phyloP scores from a whole-genome alignment of 108 stramenopile genomes.

The Pseudonitzschia delicatissima region DNA sequence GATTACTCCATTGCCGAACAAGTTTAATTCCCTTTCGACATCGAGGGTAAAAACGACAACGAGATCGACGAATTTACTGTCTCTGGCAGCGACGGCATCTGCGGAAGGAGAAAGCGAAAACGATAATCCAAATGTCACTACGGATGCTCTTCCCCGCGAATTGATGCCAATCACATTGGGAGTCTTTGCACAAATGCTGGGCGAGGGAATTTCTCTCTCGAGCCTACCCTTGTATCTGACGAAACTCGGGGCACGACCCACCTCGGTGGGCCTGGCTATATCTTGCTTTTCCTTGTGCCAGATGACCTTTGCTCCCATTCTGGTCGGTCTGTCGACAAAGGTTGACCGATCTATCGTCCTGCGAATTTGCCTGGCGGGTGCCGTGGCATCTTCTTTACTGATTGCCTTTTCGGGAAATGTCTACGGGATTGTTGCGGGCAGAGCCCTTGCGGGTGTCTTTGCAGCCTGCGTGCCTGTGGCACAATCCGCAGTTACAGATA shows the following conservation, averaged over 20 bases:
- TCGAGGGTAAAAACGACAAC: no score
- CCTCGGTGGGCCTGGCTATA: slow-evolving; percentile 24
- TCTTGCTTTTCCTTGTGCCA: slow-evolving; percentile 31
- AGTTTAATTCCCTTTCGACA: neutral
- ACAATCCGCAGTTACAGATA: slow-evolving; percentile 26
- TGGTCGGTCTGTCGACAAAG: slow-evolving; percentile 17
- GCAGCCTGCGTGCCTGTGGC: slow-evolving; percentile 36
- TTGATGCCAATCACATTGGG: slow-evolving; percentile 26
- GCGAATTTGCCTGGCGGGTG: slow-evolving; percentile 26
- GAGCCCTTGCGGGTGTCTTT: slow-evolving; percentile 29
- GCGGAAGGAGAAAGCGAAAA: neutral
- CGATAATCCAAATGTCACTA: neutral
- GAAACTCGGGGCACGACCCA: slow-evolving; percentile 18
- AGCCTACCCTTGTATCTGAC: slow-evolving; percentile 33
- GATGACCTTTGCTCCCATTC: slow-evolving; percentile 27
- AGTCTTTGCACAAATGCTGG: slow-evolving; percentile 34
- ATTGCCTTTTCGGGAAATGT: slow-evolving; percentile 24
- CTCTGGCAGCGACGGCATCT: neutral
- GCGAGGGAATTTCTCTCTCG: slow-evolving; percentile 34
- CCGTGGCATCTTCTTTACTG: slow-evolving; percentile 2
- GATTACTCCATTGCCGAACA: neutral
- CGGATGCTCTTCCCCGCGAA: neutral
- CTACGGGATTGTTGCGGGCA: slow-evolving; percentile 10
- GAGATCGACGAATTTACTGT: neutral
- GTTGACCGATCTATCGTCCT: slow-evolving; percentile 18